Conservation (phyloP, 495 filamentous ascomycete genomes). For the Clohesyomyces aquaticus region DNA sequence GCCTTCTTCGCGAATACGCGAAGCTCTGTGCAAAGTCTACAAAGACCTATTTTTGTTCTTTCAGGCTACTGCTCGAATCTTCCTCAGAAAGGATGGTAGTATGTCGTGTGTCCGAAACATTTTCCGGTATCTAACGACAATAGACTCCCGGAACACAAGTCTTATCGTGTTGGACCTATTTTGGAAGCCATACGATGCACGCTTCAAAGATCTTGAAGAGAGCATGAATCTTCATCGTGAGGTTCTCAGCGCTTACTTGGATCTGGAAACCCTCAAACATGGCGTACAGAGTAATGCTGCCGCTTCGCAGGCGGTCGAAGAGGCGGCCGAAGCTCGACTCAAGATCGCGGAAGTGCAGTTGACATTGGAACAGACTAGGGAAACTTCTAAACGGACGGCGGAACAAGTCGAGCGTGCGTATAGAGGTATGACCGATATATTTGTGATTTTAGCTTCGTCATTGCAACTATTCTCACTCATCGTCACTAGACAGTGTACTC, state of each 20-base stretch:
- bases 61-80: not conserved
- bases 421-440: no score
- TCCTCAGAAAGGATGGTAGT: not conserved
- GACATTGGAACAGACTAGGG: no score
- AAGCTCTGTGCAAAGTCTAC: not conserved
- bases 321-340: not conserved
- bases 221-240: no score
- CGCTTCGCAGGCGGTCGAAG: not conserved
- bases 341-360: not conserved
- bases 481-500: not conserved
- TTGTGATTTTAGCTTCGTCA: no score
- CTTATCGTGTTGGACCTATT: not conserved
- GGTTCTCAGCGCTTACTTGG: no score
- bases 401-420: no score
- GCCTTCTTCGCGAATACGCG: not conserved
- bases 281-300: no score
- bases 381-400: no score
- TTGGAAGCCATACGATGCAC: not conserved
- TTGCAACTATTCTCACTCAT: no score
- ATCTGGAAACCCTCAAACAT: no score
- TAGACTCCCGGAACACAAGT: not conserved
- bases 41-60: not conserved
- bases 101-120: not conserved
- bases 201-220: not conserved
- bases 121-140: not conserved